These are phyloP conservation scores for Emergomyces pasteurianus DNA, from an alignment of 2,329 filamentous ascomycete genomes.

Conservation along the genomic window DNA sequence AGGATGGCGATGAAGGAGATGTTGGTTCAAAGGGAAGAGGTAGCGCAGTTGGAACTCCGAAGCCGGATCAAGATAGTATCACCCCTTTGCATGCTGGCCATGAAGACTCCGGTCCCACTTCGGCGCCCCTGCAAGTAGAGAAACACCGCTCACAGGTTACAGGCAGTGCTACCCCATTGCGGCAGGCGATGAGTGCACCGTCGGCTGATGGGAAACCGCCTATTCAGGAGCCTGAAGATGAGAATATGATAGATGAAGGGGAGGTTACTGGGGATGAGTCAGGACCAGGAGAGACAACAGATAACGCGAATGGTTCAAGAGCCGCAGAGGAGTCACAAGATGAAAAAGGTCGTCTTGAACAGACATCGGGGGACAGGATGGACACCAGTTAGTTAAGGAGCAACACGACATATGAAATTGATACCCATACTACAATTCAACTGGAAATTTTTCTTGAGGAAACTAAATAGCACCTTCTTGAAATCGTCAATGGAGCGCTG, in stretches of 20 bases:
- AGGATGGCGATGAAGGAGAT: slow-evolving; percentile 46
- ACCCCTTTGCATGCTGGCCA: slow-evolving; percentile 25
- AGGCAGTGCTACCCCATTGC: slow-evolving; percentile 26
- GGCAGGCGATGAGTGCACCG: slow-evolving; percentile 21
- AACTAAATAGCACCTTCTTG: background rate
- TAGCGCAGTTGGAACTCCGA: slow-evolving; percentile 39
- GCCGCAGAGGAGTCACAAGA: slow-evolving; percentile 35
- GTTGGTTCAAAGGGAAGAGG: slow-evolving; percentile 36
- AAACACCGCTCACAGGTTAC: slow-evolving; percentile 17
- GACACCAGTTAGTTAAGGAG: slow-evolving; percentile 41
- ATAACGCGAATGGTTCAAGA: slow-evolving; percentile 8
- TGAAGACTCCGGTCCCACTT: slow-evolving; percentile 20
- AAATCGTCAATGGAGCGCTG: background rate
- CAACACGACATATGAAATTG: background rate
- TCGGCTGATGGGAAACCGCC: slow-evolving; percentile 23
- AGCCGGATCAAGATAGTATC: slow-evolving; percentile 35
- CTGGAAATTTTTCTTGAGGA: background rate
- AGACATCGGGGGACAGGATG: slow-evolving; percentile 49
- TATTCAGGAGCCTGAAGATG: slow-evolving; percentile 40
- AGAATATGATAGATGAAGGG: slow-evolving; percentile 46
- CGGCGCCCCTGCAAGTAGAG: slow-evolving; percentile 20
- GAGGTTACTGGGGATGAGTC: slow-evolving; percentile 27
- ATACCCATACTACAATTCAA: background rate
- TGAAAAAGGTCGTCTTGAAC: slow-evolving; percentile 34
- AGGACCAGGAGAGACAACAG: slow-evolving; percentile 15